Base-by-base conservation (phyloP, 1,139 yeast genomes). In the Kurtzmaniella quercitrusa region DNA sequence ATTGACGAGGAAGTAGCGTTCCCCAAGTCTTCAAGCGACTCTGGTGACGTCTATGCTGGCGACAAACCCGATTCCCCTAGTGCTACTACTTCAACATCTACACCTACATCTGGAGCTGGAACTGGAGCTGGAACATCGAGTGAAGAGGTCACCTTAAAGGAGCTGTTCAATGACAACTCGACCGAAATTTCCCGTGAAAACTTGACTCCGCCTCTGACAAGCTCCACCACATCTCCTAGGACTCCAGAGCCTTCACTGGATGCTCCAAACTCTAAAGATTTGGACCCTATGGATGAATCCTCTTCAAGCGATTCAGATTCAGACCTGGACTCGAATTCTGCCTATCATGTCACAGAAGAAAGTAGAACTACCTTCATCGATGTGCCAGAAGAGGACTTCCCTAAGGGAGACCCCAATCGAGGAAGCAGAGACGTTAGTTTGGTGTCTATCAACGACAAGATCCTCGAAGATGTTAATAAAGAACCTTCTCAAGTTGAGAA, bases 1-100 rank as follows among this genome's bases (percentile, higher is more conserved):
- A 51, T 54, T 9, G 58, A n/a, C n/a, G n/a, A 43, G 11, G 46
- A 43, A 21, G 40, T n/a, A 15, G 48, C 50, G 14, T 14, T 9
- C 12, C 14, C 4, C 3, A 27, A 31, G 14, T 14, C 16, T 9
- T 14, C 16, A 14, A 27, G 14, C 4, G 36, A 3, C 18, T 5
- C 17, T 14, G 18, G 18, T 5, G 18, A 31, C 14, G 18, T 10
- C 3, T 5, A 12, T 31, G 17, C 36, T 14, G 18, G 18, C 18
- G 36, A 14, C 3, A 10, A 31, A 14, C 6, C 36, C 14, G 36
- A 10, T 14, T 8, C 18, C 11, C 6, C 6, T 31, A 17, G 7
- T 11, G 3, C 14, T 7, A 27, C 4, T 12, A 27, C 12, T 12
- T 21, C 31, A 27, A 10, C 31, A 10, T n/a, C n/a, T n/a, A n/a